Conservation (phyloP, 441 rosid genomes). For the Mallotus repandus region DNA sequence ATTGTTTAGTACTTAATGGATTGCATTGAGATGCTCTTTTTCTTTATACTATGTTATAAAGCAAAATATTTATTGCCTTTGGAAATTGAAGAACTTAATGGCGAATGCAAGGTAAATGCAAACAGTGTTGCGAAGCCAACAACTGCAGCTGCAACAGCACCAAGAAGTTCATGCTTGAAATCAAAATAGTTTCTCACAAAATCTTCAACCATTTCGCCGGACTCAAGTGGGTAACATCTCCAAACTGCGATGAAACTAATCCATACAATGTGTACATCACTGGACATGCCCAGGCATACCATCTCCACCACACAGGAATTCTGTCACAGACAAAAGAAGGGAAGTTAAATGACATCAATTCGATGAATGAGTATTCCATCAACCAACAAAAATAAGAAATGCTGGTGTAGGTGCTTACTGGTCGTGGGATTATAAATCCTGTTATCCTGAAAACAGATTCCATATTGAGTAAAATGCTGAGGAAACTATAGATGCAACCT, state of each 20-base stretch:
- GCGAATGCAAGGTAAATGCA: constrained; percentile 31
- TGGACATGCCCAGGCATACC: constrained; percentile 51
- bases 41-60: not conserved
- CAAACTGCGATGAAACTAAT: constrained; percentile 39
- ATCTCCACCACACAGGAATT: constrained; percentile 56
- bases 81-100: constrained; percentile 39
- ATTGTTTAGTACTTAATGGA: not conserved
- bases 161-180: constrained; percentile 40
- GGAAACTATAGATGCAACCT: constrained; percentile 50
- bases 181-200: constrained; percentile 33
- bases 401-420: constrained; percentile 33
- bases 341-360: not conserved
- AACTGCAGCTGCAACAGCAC: constrained; percentile 35
- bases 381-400: not conserved
- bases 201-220: constrained; percentile 27
- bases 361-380: not conserved
- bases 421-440: constrained; percentile 60
- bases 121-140: constrained; percentile 36
- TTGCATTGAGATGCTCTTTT: not conserved
- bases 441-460: constrained; percentile 69
- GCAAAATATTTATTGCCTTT: constrained; percentile 23
- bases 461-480: constrained; percentile 51
- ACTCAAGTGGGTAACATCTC: constrained; percentile 27
- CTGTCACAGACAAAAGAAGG: constrained; percentile 23
- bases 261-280: constrained; percentile 45